Evolutionary conservation across 164 flowering plant species (phyloP).

Genomic region (Cinnamomum micranthum): DNA sequence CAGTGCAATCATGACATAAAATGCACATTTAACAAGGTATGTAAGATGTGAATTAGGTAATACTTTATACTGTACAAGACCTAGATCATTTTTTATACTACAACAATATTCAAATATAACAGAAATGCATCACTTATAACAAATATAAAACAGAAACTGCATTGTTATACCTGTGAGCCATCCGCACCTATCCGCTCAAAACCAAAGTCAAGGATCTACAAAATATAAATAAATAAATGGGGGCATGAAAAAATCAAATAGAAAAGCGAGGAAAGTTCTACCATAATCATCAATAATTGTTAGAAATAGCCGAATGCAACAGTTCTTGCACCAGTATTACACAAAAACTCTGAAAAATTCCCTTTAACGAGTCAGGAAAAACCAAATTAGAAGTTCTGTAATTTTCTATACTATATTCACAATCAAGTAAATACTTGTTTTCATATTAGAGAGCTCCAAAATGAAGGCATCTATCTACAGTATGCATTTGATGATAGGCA

Average conservation of each 20-base stretch:
- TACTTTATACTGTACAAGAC: neutral
- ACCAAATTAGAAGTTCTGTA: too few relatives aligned
- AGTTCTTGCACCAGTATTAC: neutral
- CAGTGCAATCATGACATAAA: neutral
- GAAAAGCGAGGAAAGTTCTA: neutral
- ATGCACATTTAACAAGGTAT: neutral
- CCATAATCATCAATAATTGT: neutral
- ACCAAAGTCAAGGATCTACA: conserved; percentile 85
- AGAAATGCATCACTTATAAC: neutral
- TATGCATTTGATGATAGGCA: too few relatives aligned
- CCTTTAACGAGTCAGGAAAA: too few relatives aligned
- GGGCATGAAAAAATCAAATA: neutral
- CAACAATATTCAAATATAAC: neutral
- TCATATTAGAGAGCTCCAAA: too few relatives aligned
- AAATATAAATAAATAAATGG: conserved; percentile 4
- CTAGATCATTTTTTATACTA: neutral
- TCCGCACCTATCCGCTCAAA: conserved; percentile 87
- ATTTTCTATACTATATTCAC: too few relatives aligned
- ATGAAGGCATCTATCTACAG: too few relatives aligned
- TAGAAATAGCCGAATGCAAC: too few relatives aligned
- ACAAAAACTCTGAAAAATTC: neutral
- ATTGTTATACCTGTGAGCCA: conserved; percentile 60
- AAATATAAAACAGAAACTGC: neutral
- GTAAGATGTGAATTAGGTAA: too few relatives aligned
- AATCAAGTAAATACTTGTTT: too few relatives aligned